Evolutionary conservation across 2,329 filamentous ascomycete species (phyloP).

Genomic region (Chaetoscypha palmicola): DNA sequence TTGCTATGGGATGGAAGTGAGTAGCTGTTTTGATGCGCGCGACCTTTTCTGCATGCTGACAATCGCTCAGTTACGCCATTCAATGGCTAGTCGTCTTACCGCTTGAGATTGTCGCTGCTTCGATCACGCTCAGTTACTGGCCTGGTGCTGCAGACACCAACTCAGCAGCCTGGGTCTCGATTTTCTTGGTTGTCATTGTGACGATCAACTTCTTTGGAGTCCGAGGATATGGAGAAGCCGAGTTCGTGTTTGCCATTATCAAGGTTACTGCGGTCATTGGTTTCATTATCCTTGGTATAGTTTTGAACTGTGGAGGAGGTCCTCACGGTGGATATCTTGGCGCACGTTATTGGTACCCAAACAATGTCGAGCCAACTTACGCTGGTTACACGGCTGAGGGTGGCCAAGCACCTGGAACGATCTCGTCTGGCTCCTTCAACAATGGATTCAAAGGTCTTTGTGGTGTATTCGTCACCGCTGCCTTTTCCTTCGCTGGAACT

Average conservation of each 20-base stretch:
- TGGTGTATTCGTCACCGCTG: constrained; percentile 45
- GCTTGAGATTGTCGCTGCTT: constrained; percentile 78
- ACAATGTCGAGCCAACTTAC: constrained; percentile 32
- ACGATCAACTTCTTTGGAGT: constrained; percentile 83
- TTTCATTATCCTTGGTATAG: constrained; percentile 58
- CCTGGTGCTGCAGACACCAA: constrained; percentile 42
- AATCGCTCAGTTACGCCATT: constrained; percentile 55
- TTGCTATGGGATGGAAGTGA: constrained; percentile 91
- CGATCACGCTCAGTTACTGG: constrained; percentile 79
- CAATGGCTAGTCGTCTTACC: constrained; percentile 81
- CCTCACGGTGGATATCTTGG: constrained; percentile 51
- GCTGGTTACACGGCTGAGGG: constrained; percentile 38
- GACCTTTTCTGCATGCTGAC: too few species aligned
- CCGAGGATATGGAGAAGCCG: constrained; percentile 79
- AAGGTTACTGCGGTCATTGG: constrained; percentile 64
- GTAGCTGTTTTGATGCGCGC: too few species aligned
- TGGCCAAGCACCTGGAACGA: constrained; percentile 10
- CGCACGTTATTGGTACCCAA: constrained; percentile 52
- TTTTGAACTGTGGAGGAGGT: constrained; percentile 51
- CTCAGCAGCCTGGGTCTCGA: constrained; percentile 60
- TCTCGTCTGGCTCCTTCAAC: constrained; percentile 33
- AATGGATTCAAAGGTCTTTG: constrained; percentile 45
- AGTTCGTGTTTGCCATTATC: constrained; percentile 79
- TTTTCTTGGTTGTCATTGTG: constrained; percentile 73
- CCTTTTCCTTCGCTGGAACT: constrained; percentile 46